Evolutionary conservation across 345 rosid species (phyloP).

Genomic region (Theobroma cacao): DNA sequence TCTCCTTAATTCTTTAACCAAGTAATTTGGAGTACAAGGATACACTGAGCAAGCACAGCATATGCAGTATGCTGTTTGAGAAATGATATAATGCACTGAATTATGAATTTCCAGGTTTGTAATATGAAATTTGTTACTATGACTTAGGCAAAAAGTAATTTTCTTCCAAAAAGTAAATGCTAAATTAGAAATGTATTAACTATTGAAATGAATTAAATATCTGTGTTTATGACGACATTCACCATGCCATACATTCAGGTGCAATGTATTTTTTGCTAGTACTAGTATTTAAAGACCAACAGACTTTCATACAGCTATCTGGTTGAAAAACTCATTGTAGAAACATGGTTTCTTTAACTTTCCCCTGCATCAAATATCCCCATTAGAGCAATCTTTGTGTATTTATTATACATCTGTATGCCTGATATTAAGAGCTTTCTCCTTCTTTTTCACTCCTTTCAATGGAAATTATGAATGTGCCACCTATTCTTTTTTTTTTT

Average conservation of each 20-base stretch:
- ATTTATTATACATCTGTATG: not conserved
- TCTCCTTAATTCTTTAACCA: not conserved
- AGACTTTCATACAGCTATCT: not conserved
- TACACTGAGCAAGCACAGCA: not conserved
- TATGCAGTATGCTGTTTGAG: not conserved
- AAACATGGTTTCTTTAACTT: not conserved
- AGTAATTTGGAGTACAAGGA: not conserved
- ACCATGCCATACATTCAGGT: not conserved
- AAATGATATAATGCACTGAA: not conserved
- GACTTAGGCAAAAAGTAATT: not conserved
- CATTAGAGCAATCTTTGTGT: not conserved
- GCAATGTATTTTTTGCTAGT: not conserved
- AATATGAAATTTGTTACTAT: not conserved
- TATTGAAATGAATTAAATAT: no score
- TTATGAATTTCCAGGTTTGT: not conserved
- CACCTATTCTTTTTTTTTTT: not conserved
- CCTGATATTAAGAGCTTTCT: not conserved
- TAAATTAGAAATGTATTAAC: not conserved
- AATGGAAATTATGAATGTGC: not conserved
- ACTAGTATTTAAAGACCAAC: not conserved
- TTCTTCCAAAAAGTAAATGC: not conserved
- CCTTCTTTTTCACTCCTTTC: not conserved
- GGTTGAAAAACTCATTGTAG: not conserved
- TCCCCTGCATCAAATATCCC: not conserved
- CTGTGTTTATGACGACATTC: not conserved